Evolutionary conservation across 2,329 filamentous ascomycete species (phyloP).

Genomic region (Mycosphaerelloides madeirae): DNA sequence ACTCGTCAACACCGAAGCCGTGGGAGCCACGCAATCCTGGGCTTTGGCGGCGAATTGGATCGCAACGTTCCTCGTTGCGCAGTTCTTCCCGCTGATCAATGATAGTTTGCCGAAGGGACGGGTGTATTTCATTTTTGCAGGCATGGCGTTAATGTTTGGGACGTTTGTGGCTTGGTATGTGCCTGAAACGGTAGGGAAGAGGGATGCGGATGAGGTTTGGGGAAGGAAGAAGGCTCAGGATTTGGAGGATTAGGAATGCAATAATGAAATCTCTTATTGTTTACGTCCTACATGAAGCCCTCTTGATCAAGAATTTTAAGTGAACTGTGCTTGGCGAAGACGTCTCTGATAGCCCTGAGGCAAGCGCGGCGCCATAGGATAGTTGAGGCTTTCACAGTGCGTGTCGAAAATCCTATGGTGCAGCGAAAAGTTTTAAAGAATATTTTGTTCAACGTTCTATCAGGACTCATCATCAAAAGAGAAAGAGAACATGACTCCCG

Average conservation of each 20-base stretch:
- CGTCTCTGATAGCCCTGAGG: too few relatives aligned
- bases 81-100: slow-evolving; percentile 90
- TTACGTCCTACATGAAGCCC: too few relatives aligned
- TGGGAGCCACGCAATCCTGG: slow-evolving; percentile 87
- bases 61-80: slow-evolving; percentile 85
- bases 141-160: slow-evolving; percentile 62
- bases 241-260: slow-evolving; percentile 14
- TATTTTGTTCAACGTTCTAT: too few relatives aligned
- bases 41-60: slow-evolving; percentile 82
- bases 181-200: slow-evolving; percentile 84
- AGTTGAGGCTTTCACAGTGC: too few relatives aligned
- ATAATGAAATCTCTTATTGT: too few relatives aligned
- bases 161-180: slow-evolving; percentile 67
- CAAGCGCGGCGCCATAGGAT: too few relatives aligned
- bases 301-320: too few relatives aligned
- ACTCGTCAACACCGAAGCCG: slow-evolving; percentile 82
- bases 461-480: too few relatives aligned
- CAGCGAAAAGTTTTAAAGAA: too few relatives aligned
- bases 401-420: too few relatives aligned
- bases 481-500: too few relatives aligned
- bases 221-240: slow-evolving; percentile 49
- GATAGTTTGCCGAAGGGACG: slow-evolving; percentile 71
- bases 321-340: too few relatives aligned
- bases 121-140: slow-evolving; percentile 90
- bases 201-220: slow-evolving; percentile 86